phyloP scores from a whole-genome alignment of 768 basidiomycete genomes.

The Xerocomellus amylosporus region DNA sequence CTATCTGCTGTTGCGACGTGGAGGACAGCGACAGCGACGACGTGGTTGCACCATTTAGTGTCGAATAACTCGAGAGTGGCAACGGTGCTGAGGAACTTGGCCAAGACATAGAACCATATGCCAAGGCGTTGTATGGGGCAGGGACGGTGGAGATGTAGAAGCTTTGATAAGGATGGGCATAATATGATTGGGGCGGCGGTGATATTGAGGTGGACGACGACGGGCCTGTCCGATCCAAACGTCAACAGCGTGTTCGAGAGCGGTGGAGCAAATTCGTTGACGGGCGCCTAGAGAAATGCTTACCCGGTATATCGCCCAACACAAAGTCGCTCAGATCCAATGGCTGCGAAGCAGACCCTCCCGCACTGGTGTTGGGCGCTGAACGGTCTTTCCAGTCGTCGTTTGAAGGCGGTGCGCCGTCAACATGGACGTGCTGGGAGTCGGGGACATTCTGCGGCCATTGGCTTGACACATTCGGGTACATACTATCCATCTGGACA shows the following conservation, averaged over 20 bases:
- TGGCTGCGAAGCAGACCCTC: constrained; percentile 33
- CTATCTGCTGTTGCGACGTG: constrained; percentile 31
- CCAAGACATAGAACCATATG: constrained; percentile 54
- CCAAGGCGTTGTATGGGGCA: constrained; percentile 50
- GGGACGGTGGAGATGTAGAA: constrained; percentile 42
- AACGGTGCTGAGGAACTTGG: constrained; percentile 39
- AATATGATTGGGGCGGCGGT: constrained; percentile 41
- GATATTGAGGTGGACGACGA: constrained; percentile 42
- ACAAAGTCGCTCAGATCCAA: constrained; percentile 45
- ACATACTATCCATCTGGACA: constrained; percentile 46
- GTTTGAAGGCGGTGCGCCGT: constrained; percentile 29
- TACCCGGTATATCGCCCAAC: constrained; percentile 43
- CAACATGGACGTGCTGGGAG: constrained; percentile 33
- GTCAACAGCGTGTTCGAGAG: constrained; percentile 10
- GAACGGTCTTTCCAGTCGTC: constrained; percentile 42
- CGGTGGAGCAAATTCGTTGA: constrained; percentile 2
- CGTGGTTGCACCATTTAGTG: constrained; percentile 71
- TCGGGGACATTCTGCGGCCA: constrained; percentile 39
- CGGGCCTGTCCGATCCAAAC: constrained; percentile 25
- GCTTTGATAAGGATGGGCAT: constrained; percentile 39
- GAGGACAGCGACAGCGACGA: constrained; percentile 35
- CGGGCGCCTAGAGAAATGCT: constrained; percentile 36
- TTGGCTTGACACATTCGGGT: constrained; percentile 43
- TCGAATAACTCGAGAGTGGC: constrained; percentile 74
- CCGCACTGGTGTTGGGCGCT: constrained; percentile 21